A percentile compares a stretch with the other conserved stretches of the same genome.
Evolutionary conservation across 768 basidiomycete species (phyloP).

Genomic region (Termitomyces sp.): DNA sequence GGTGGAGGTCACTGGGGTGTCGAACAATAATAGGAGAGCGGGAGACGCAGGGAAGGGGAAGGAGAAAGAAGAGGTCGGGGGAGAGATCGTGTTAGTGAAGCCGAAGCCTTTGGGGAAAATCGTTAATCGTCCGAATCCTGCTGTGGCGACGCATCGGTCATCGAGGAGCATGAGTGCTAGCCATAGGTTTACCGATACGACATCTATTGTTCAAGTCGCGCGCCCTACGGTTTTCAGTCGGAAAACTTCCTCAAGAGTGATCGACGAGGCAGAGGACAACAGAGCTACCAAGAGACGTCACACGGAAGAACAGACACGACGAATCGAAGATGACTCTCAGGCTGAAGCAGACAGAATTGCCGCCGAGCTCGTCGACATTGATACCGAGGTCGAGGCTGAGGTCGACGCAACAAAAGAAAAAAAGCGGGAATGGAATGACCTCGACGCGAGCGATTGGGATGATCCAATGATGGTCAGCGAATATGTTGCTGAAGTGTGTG

Average conservation of each 20-base stretch:
- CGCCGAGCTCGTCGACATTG: constrained; percentile 26
- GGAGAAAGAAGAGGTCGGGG: constrained; percentile 43
- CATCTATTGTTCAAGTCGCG: not conserved
- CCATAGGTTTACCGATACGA: not conserved
- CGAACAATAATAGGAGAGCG: constrained; percentile 25
- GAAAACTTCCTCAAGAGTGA: constrained; percentile 13
- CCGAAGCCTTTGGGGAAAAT: constrained; percentile 15
- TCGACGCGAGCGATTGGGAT: constrained; percentile 83
- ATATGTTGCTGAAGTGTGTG: constrained; percentile 84
- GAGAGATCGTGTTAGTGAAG: constrained; percentile 19
- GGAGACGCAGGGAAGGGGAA: constrained; percentile 10
- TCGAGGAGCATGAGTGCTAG: constrained; percentile 5
- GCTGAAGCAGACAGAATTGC: constrained; percentile 31
- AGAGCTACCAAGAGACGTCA: constrained; percentile 61
- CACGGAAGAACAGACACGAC: constrained; percentile 35
- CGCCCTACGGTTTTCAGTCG: constrained; percentile 8
- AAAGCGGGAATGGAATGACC: constrained; percentile 67
- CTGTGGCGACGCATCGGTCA: constrained; percentile 14
- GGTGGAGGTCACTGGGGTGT: constrained; percentile 55
- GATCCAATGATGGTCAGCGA: constrained; percentile 92
- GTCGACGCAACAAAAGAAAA: constrained; percentile 31
- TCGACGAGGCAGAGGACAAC: constrained; percentile 37
- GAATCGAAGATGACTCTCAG: constrained; percentile 31
- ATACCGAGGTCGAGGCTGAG: constrained; percentile 18
- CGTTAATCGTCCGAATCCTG: constrained; percentile 28